Evolutionary conservation across 2,329 filamentous ascomycete species (phyloP).

Genomic region (Fusarium camptoceras): DNA sequence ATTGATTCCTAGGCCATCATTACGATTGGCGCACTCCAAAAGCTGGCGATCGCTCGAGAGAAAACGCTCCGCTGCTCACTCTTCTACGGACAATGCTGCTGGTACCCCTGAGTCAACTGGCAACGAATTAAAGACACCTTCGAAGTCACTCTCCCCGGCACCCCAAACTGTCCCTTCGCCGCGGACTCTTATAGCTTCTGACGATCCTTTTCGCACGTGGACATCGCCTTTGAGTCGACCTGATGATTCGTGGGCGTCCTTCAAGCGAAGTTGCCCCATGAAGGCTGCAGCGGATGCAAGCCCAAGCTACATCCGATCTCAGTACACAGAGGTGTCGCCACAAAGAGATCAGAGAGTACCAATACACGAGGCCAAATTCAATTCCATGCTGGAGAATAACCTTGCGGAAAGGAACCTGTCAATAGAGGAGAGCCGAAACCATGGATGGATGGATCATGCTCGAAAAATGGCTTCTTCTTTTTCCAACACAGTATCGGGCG

Average conservation of each 20-base stretch:
- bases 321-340: slow-evolving; percentile 18
- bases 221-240: slow-evolving; percentile 21
- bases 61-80: background rate
- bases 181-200: slow-evolving; percentile 9
- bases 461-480: slow-evolving; percentile 42
- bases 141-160: background rate
- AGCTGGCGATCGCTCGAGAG: slow-evolving; percentile 26
- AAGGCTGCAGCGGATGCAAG: slow-evolving; percentile 19
- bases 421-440: slow-evolving; percentile 1
- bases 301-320: slow-evolving; percentile 34
- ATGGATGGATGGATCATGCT: slow-evolving; percentile 40
- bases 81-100: background rate
- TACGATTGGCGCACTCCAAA: slow-evolving; percentile 24
- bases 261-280: slow-evolving; percentile 20
- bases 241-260: slow-evolving; percentile 26
- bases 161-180: slow-evolving; percentile 4
- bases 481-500: slow-evolving; percentile 27
- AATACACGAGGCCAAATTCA: background rate
- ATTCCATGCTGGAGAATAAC: background rate
- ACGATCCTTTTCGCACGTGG: slow-evolving; percentile 26
- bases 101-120: background rate
- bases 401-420: background rate
- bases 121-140: background rate
- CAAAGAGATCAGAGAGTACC: background rate
- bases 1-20: background rate